Evolutionary conservation across 306 rosid genomes (phyloP), one percentile per base, ranked within the genome.

Genomic region (Ormosia semicastrata): DNA sequence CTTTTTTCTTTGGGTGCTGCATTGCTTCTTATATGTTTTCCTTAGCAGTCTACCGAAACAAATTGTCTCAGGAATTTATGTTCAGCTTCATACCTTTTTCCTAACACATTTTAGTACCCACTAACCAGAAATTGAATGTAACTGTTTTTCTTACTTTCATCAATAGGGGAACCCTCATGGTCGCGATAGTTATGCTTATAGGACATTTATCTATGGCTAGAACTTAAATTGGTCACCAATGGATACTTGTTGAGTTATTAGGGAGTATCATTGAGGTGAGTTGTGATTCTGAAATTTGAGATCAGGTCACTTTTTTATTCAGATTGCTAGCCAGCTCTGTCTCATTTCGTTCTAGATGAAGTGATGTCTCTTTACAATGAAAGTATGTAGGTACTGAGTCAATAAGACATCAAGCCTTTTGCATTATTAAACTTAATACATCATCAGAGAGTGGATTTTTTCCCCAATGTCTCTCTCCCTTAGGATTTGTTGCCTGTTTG

Each of bases 251-350:
- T 9, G 24, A 58, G 29, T 67, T 76, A 66, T 57, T 46, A 34
- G 40, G 17, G 2, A 58, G 66, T 24, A 17, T 50, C 78, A 43
- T 15, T 69, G 34, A 37, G 49, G 17, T 67, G 58, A 32, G 58
- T 54, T 41, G 17, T 74, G 53, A 53, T 53, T 75, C 18, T 57
- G 33, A 67, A 56, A 72, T 68, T 75, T 74, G 60, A 76, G 56
- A 43, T 58, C 13, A 40, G 17, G 49, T 69, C 47, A 72, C 32
- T 39, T 74, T 33, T 74, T 53, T 24, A 29, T 34, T 68, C 44
- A 75, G 44, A 60, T 58, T 82, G 39, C 60, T 67, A 36, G 49
- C 54, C 60, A 63, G 24, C 30, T 41, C 30, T 32, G 69, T n/a
- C 9, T 36, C 43, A 6, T 47, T 49, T 54, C 49, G 11, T 73